Percentiles rank a stretch among this genome's conserved stretches.
Conservation (phyloP, 2,329 filamentous ascomycete genomes). For the Rachicladosporium sp. region DNA sequence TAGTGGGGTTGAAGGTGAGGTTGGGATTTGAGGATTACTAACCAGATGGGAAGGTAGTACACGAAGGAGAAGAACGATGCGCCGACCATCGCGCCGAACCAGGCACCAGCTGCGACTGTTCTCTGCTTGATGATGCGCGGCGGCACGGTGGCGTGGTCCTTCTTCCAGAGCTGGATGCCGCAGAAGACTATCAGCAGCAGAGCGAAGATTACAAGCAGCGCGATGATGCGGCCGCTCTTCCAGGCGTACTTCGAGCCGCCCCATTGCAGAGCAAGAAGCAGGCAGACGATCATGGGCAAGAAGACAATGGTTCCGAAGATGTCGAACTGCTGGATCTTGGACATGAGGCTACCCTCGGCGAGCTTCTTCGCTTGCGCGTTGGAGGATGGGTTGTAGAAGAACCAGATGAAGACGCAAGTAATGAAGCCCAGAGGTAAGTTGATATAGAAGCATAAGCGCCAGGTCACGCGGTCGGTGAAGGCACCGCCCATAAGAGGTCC, state of each 20-base stretch:
- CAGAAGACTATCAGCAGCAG: slow-evolving; percentile 31
- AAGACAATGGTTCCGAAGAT: slow-evolving; percentile 35
- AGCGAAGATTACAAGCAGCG: slow-evolving; percentile 32
- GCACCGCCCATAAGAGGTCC: slow-evolving; percentile 31
- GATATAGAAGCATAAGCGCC: slow-evolving; percentile 38
- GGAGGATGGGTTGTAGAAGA: slow-evolving; percentile 25
- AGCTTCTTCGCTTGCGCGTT: slow-evolving; percentile 23
- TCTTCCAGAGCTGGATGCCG: slow-evolving; percentile 7
- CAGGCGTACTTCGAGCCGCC: slow-evolving; percentile 37
- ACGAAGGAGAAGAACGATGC: slow-evolving; percentile 32
- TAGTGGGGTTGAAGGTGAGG: not conserved
- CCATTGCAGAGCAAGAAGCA: slow-evolving; percentile 40
- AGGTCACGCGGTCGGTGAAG: slow-evolving; percentile 15
- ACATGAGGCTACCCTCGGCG: slow-evolving; percentile 5
- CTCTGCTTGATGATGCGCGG: slow-evolving; percentile 35
- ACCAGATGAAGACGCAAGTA: slow-evolving; percentile 24
- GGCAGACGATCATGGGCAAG: slow-evolving; percentile 35
- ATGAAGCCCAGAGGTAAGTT: slow-evolving; percentile 41
- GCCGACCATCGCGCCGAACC: slow-evolving; percentile 31
- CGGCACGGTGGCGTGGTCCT: slow-evolving; percentile 31
- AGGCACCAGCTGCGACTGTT: slow-evolving; percentile 30
- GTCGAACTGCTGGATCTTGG: slow-evolving; percentile 31
- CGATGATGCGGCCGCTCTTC: slow-evolving; percentile 34
- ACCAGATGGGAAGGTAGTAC: slow-evolving; percentile 34
- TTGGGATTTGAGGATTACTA: slow-evolving; percentile 35